phyloP scores from a whole-genome alignment of 1,284 basidiomycete species.

The Cutaneotrichosporon mucoides region DNA sequence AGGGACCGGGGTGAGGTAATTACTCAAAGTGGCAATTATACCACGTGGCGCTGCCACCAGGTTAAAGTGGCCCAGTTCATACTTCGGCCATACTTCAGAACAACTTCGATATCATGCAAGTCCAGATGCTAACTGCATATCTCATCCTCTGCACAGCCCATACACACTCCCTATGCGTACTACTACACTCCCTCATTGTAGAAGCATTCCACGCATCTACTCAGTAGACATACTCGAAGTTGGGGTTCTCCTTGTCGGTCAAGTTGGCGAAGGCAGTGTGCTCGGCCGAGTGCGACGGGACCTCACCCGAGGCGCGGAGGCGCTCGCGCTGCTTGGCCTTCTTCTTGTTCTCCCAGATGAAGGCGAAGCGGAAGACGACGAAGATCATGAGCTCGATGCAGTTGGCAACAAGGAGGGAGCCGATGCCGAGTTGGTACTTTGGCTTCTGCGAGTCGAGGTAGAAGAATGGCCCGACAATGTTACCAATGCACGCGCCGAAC shows the following conservation, averaged over 20 bases:
- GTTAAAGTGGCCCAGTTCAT: too few relatives aligned
- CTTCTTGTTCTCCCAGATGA: constrained; percentile 48
- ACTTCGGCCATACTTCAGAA: too few relatives aligned
- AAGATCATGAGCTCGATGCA: constrained; percentile 47
- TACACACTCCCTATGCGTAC: too few relatives aligned
- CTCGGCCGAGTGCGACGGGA: constrained; percentile 13
- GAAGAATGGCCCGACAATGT: constrained; percentile 52
- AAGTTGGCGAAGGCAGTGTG: constrained; percentile 42
- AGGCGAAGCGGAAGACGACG: constrained; percentile 48
- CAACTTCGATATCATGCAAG: too few relatives aligned
- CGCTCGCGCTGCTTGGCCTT: constrained; percentile 41
- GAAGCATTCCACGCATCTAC: too few relatives aligned
- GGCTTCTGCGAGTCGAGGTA: constrained; percentile 48
- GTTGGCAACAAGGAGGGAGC: constrained; percentile 49
- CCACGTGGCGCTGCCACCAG: too few relatives aligned
- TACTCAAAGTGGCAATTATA: too few relatives aligned
- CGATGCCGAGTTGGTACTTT: constrained; percentile 50
- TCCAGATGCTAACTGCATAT: too few relatives aligned
- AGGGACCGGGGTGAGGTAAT: too few relatives aligned
- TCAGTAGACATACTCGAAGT: constrained; percentile 22
- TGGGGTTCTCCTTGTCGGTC: constrained; percentile 47
- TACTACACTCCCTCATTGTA: too few relatives aligned
- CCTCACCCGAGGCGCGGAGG: neutral
- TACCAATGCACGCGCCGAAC: constrained; percentile 48
- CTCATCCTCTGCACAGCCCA: too few relatives aligned